Evolutionary conservation across 371 early-diverging fungal species (phyloP), one percentile per base, ranked within the genome.

Genomic region (Nematocida homosporus): DNA sequence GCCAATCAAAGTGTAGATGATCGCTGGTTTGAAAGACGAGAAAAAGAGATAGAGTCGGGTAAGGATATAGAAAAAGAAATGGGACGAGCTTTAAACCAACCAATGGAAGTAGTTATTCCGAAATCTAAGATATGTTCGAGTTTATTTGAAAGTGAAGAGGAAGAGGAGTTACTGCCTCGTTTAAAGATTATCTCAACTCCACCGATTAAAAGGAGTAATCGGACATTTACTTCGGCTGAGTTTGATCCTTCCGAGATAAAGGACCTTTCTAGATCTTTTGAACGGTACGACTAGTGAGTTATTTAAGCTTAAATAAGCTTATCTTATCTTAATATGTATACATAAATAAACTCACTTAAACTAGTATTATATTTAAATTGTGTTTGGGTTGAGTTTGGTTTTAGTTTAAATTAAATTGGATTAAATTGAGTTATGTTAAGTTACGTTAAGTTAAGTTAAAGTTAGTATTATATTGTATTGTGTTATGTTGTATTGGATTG

Each of bases 1-100:
- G 32, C 16, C 1, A 44, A 56, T 38, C 20, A 59, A 27, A 72
- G 75, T 30, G 50, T 72, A 61, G 63, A 72, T 38, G 75, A 72
- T 23, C 13, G 34, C 1, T 72, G 75, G 75, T 72, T 72, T 72
- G 44, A 61, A 52, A 68, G 50, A 34, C 42, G 60, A 42, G 69
- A 68, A 40, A 0, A 55, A 20, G 75, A 72, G 51, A 0, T 20
- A 54, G 23, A 47, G 2, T 34, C 13, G 30, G 52, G 52, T 13
- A 40, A 10, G 2, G 4, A 52, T 30, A 23, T 34, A 16, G 30
- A 35, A 23, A 53, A 27, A 25, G 23, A 37, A 8, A 18, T 8
- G 4, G 27, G 16, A 23, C 6, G 13, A 10, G 63, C 29, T 13
- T 20, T 35, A 13, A 18, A 32, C 6, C 48, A 29, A 1, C 29